Evolutionary conservation across 2,329 filamentous ascomycete genomes (phyloP), one percentile per base, ranked within the genome.

Genomic region (Mariannaea elegans): DNA sequence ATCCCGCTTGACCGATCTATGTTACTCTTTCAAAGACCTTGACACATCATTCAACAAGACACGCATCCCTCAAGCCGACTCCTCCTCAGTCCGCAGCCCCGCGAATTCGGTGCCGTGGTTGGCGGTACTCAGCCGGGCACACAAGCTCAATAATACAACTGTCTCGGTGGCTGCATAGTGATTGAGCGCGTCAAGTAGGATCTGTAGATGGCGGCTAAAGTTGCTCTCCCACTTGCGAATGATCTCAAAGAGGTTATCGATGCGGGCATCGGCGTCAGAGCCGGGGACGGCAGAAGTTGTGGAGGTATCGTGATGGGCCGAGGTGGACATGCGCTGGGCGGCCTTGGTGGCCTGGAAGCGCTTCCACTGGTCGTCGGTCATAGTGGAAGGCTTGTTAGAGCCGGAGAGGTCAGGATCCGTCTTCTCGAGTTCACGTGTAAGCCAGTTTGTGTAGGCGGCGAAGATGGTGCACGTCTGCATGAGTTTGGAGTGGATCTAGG

Each of bases 81-180:
- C 85, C 45, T 88, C 86, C 59, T 89, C 87, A n/a, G 80, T 78
- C 53, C 84, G 80, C 58, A 87, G 69, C 3, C 86, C 87, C 9
- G 85, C 83, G 69, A 84, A 88, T 71, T 89, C 86, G 0, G 86
- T 89, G 18, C 91, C 91, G 73, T 94, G 91, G 61, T 91, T 93
- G 12, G 91, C 92, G 59, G 90, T 92, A 70, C 90, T 94, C 71
- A 97, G 74, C 61, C 93, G 80, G 12, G 93, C 93, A 73, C 93
- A 97, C 14, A 99, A 81, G 65, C 94, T 94, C 63, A 98, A 80
- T 65, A 99, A 83, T 16, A 97, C 95, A 3, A 97, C 94, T 36
- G 95, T 98, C 80, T 99, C 95, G 0, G 95, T 98, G 0, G 95
- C 95, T 3, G 95, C 95, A 70, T 97, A 96, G 76, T 98, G 97